Conservation (phyloP, 202 grass and related monocot species). For the Brachypodium distachyon region DNA sequence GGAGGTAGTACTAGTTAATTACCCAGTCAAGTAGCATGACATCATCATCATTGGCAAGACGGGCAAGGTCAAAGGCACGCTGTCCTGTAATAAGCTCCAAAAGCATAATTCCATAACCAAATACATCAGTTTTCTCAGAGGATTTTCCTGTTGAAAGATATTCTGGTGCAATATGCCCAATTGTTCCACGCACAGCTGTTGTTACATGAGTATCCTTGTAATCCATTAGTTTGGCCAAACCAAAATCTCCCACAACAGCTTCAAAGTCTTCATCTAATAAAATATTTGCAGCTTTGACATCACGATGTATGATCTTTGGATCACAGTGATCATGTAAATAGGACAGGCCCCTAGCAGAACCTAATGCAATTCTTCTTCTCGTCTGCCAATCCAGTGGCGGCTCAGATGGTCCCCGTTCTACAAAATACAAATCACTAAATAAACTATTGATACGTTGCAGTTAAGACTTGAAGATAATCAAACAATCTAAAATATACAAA, state of each 20-base stretch:
- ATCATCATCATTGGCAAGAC: slow-evolving; percentile 95
- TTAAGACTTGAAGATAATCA: neutral
- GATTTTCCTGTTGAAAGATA: slow-evolving; percentile 95
- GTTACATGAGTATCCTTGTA: slow-evolving; percentile 99
- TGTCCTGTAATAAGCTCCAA: slow-evolving; percentile 98
- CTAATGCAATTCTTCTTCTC: slow-evolving; percentile 70
- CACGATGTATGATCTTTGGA: slow-evolving; percentile 95
- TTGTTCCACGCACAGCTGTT: slow-evolving; percentile 91
- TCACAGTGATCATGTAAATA: slow-evolving; percentile 99
- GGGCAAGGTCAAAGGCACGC: slow-evolving; percentile 92
- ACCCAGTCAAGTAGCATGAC: slow-evolving; percentile 99
- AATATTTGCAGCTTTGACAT: slow-evolving; percentile 99
- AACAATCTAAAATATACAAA: neutral
- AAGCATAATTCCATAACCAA: slow-evolving; percentile 98
- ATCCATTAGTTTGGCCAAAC: slow-evolving; percentile 97
- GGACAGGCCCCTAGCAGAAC: slow-evolving; percentile 88
- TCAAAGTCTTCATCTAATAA: slow-evolving; percentile 92
- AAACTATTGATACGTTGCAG: neutral
- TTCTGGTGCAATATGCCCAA: slow-evolving; percentile 95
- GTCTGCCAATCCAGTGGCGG: slow-evolving; percentile 89
- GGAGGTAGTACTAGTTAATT: slow-evolving; percentile 11
- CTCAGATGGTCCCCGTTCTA: slow-evolving; percentile 81
- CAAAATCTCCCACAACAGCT: slow-evolving; percentile 97
- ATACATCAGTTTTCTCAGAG: slow-evolving; percentile 98
- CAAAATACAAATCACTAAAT: slow-evolving; percentile 14